Evolutionary conservation across 495 filamentous ascomycete genomes (phyloP), one percentile per base, ranked within the genome.

Genomic region (Amniculicola lignicola): DNA sequence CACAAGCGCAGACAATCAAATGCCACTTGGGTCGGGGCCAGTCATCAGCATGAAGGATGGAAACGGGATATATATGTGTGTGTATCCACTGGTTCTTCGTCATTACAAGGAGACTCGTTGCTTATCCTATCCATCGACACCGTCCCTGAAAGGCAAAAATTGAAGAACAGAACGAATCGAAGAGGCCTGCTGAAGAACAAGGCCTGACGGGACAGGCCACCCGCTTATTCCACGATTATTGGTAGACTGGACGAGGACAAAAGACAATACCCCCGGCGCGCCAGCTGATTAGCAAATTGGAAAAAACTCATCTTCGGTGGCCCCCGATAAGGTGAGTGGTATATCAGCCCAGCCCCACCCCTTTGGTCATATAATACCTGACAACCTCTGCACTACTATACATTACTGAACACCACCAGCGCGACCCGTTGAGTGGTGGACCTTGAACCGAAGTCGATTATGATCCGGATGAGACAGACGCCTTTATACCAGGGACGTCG

Each of bases 1-100:
- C 57, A 35, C 37, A 60, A 60, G 57, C 50, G 57, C 44, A 50
- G 4, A 54, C 7, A 7, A 46, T 3, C 4, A 53, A 58, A 52
- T 47, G 53, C 47, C 56, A 59, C 38, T 1, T 40, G n/a, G 21
- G 25, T 19, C 7, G n/a, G 31, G 10, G 36, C 25, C 21, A 37
- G 9, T 33, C 29, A n/a, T 7, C 29, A 33, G 7, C 7, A 33
- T 7, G 29, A 33, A 33, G n/a, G 29, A 33, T n/a, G 7, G 7
- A 33, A 7, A 7, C 7, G n/a, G 29, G 29, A 33, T n/a, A 33
- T n/a, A 33, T 39, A 42, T 24, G 19, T 21, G n/a, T 51, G 9
- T 38, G n/a, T 24, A 31, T 16, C 19, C 15, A 41, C n/a, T 19
- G 53, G 43, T 35, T 46, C 45, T 50, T n/a, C 29, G 29, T 33